Evolutionary conservation across 2,329 filamentous ascomycete species (phyloP).

Genomic region (Aspergillus pseudotamarii): DNA sequence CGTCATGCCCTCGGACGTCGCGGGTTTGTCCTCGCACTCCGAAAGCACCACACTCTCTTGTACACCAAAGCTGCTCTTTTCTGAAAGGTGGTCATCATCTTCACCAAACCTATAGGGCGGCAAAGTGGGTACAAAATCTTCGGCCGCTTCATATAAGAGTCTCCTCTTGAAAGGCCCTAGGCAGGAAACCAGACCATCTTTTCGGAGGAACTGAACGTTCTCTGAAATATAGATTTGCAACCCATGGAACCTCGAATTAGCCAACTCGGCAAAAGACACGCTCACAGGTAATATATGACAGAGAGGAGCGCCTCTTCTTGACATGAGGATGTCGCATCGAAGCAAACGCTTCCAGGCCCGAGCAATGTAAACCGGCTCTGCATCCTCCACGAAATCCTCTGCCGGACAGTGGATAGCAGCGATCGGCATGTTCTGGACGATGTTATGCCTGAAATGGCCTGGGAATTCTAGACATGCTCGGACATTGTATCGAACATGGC

Average conservation of each 20-base stretch:
- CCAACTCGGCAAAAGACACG: slow-evolving; percentile 13
- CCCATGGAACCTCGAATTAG: slow-evolving; percentile 13
- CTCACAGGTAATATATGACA: slow-evolving; percentile 13
- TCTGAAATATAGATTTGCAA: slow-evolving; percentile 17
- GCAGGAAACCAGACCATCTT: slow-evolving; percentile 13
- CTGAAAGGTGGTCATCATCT: slow-evolving; percentile 6
- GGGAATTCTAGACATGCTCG: slow-evolving; percentile 13
- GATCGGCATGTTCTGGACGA: slow-evolving; percentile 9
- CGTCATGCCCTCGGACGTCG: slow-evolving; percentile 5
- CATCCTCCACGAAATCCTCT: slow-evolving; percentile 18
- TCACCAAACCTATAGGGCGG: slow-evolving; percentile 5
- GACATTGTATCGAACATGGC: slow-evolving; percentile 16
- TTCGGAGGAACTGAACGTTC: slow-evolving; percentile 17
- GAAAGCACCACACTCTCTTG: background rate
- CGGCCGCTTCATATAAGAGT: slow-evolving; percentile 12
- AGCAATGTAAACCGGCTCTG: slow-evolving; percentile 14
- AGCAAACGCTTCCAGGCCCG: slow-evolving; percentile 12
- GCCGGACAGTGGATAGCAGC: slow-evolving; percentile 17
- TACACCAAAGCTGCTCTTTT: background rate
- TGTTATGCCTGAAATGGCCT: slow-evolving; percentile 6
- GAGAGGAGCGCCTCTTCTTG: slow-evolving; percentile 16
- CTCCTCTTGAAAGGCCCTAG: slow-evolving; percentile 15
- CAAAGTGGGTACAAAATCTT: slow-evolving; percentile 1
- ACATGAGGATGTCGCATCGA: slow-evolving; percentile 13
- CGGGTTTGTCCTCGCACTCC: background rate